phyloP scores from a whole-genome alignment of 768 basidiomycete genomes.

The Rhodotorula diobovata region DNA sequence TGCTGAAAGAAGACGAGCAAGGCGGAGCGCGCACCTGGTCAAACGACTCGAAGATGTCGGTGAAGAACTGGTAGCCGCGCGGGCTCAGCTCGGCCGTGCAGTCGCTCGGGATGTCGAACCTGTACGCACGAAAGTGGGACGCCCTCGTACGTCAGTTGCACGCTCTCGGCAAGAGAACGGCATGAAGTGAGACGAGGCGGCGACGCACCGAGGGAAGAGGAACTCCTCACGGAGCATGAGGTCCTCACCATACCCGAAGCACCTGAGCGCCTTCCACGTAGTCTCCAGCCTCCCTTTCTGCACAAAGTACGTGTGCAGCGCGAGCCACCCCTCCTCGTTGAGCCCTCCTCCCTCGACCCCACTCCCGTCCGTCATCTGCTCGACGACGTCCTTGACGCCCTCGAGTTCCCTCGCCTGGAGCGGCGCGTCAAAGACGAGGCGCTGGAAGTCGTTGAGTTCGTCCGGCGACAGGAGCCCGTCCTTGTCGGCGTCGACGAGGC shows the following conservation, averaged over 20 bases:
- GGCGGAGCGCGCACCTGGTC: conserved; percentile 62
- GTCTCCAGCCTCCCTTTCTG: conserved; percentile 92
- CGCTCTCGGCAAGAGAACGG: background rate
- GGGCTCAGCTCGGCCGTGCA: conserved; percentile 93
- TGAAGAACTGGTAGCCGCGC: conserved; percentile 93
- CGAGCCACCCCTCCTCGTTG: conserved; percentile 88
- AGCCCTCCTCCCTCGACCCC: conserved; percentile 55
- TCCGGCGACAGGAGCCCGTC: conserved; percentile 83
- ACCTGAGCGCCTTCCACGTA: conserved; percentile 92
- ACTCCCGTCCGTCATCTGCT: conserved; percentile 30
- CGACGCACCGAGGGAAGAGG: conserved; percentile 74
- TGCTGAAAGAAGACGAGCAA: too few species aligned
- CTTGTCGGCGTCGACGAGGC: conserved; percentile 89
- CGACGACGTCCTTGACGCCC: conserved; percentile 89
- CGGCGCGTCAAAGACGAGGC: conserved; percentile 92
- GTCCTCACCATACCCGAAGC: conserved; percentile 95
- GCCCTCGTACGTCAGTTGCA: background rate
- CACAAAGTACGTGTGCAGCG: conserved; percentile 93
- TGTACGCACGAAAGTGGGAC: conserved; percentile 46
- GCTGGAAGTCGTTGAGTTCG: conserved; percentile 94
- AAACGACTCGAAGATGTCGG: conserved; percentile 89
- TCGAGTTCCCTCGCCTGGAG: conserved; percentile 88
- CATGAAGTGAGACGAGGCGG: background rate
- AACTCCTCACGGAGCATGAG: conserved; percentile 81
- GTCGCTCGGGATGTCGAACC: conserved; percentile 87